Percentiles rank a stretch among this genome's conserved stretches.
These are phyloP conservation scores for Mycena amicta DNA, from an alignment of 768 basidiomycete genomes.

Conservation along the genomic window DNA sequence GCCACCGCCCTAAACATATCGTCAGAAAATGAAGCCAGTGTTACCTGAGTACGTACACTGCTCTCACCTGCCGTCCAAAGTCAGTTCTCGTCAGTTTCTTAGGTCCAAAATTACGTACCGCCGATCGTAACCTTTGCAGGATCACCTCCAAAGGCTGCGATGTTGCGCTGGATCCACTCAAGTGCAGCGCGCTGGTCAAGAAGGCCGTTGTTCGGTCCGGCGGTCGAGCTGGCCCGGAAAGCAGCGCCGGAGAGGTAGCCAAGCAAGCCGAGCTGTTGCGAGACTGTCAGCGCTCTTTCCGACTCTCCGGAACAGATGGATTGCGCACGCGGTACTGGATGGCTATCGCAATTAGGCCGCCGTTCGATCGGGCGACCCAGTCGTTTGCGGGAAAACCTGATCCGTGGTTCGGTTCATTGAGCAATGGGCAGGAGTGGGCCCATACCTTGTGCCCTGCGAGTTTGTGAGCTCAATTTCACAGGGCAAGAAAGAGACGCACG, in stretches of 20 bases:
- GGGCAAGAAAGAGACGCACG: constrained; percentile 5
- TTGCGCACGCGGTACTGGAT: constrained; percentile 26
- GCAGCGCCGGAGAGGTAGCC: constrained; percentile 31
- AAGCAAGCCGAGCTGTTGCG: constrained; percentile 20
- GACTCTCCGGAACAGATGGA: neutral
- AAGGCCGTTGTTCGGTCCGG: constrained; percentile 37
- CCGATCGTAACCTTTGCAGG: constrained; percentile 32
- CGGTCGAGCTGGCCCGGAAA: constrained; percentile 24
- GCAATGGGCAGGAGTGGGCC: neutral
- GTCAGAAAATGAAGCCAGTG: neutral
- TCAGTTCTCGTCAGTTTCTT: neutral
- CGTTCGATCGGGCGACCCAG: constrained; percentile 34
- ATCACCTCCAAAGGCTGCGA: constrained; percentile 32
- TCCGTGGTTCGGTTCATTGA: constrained; percentile 21
- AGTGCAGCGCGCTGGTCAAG: constrained; percentile 38
- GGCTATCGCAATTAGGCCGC: constrained; percentile 30
- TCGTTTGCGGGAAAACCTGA: constrained; percentile 39
- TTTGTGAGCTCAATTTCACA: neutral
- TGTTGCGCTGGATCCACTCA: constrained; percentile 39
- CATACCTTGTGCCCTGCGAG: constrained; percentile 18
- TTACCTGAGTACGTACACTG: constrained; percentile 36
- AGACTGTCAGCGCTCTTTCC: neutral
- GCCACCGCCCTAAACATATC: constrained; percentile 13
- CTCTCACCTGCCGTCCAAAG: constrained; percentile 33
- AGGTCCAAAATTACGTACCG: neutral